Percentiles rank a stretch among this genome's conserved stretches.
Conservation (phyloP, 2,329 filamentous ascomycete species). For the Helicocarpus griseus region DNA sequence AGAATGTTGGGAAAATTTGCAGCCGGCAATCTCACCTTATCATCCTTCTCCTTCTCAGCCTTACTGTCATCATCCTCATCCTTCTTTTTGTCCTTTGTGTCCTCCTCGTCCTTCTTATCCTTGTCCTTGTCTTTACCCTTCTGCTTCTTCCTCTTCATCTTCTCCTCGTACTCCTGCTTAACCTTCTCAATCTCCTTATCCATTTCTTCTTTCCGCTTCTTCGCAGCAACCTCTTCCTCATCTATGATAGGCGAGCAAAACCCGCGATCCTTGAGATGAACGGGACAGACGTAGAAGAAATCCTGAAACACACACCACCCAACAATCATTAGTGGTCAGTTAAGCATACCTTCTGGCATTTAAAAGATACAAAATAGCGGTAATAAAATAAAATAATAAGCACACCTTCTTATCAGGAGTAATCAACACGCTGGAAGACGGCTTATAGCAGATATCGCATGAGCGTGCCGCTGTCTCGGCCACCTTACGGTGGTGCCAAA, state of each 20-base stretch:
- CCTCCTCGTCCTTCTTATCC: conserved; percentile 40
- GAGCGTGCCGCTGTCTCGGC: conserved; percentile 73
- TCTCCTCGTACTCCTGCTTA: conserved; percentile 58
- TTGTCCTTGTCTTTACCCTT: conserved; percentile 43
- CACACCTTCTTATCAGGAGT: conserved; percentile 79
- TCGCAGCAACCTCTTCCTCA: conserved; percentile 32
- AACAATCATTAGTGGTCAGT: neutral
- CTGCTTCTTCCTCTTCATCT: conserved; percentile 60
- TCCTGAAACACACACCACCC: conserved; percentile 43
- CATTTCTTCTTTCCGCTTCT: conserved; percentile 35
- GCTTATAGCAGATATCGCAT: conserved; percentile 88
- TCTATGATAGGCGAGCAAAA: conserved; percentile 58
- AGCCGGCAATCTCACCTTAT: conserved; percentile 37
- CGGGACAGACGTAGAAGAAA: conserved; percentile 83
- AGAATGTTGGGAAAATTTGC: conserved; percentile 2
- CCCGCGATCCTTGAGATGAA: conserved; percentile 70
- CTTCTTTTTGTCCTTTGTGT: conserved; percentile 38
- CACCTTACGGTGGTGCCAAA: conserved; percentile 78
- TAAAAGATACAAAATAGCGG: too few relatives aligned
- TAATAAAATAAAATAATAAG: too few relatives aligned
- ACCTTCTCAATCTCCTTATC: conserved; percentile 38
- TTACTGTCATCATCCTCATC: conserved; percentile 36
- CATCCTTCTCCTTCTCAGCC: conserved; percentile 40
- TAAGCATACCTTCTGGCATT: too few relatives aligned
- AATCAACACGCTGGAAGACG: conserved; percentile 74